Evolutionary conservation across 176 grass and related monocot species (phyloP).

Genomic region (Eleusine indica): DNA sequence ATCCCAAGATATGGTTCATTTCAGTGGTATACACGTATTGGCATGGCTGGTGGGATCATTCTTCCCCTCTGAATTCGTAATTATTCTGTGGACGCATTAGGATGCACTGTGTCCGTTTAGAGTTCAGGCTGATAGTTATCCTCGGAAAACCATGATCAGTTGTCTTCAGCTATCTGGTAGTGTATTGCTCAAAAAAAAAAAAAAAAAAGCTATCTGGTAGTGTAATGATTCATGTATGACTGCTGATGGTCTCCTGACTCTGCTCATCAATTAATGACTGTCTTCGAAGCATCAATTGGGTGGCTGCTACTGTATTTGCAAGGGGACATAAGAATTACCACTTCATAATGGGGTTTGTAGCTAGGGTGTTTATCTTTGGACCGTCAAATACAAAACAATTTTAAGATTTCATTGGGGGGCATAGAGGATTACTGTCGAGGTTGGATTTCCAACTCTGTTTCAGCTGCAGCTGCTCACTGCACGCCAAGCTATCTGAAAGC

Average conservation of each 20-base stretch:
- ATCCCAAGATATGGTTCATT: neutral
- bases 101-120: neutral
- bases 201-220: neutral
- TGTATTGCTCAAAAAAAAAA: neutral
- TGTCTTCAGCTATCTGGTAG: neutral
- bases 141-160: neutral
- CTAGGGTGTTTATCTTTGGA: neutral
- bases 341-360: neutral
- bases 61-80: neutral
- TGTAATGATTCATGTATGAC: neutral
- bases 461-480: neutral
- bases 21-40: neutral
- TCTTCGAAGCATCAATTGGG: neutral
- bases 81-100: neutral
- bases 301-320: neutral
- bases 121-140: neutral
- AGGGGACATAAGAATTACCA: neutral
- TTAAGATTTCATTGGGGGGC: neutral
- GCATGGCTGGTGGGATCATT: neutral
- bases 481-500: neutral
- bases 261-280: neutral
- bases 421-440: no score
- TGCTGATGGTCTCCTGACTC: neutral
- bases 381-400: neutral
- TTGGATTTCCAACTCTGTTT: neutral